phyloP scores from a whole-genome alignment of 2,329 filamentous ascomycete genomes.

The Hansfordia pulvinata region DNA sequence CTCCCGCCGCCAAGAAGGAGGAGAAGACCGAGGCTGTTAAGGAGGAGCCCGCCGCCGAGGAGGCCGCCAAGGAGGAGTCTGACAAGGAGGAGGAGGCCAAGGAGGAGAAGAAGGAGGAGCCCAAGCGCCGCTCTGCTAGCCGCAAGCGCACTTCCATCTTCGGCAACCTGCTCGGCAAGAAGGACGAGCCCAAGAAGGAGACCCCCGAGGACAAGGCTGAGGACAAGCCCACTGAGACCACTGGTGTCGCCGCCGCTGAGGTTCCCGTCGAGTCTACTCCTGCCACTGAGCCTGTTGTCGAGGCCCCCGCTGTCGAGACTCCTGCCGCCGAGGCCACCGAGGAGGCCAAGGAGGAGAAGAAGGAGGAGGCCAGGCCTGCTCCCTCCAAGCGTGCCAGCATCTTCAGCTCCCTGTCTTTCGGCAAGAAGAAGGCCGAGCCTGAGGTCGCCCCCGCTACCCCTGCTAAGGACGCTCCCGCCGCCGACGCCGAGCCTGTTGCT shows the following conservation, averaged over 20 bases:
- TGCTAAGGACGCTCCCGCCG: conserved; percentile 28
- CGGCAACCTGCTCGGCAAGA: conserved; percentile 40
- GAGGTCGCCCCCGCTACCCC: conserved; percentile 26
- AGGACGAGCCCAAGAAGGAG: conserved; percentile 30
- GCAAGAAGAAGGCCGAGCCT: conserved; percentile 43
- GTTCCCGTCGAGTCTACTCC: conserved; percentile 20
- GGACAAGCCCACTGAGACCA: conserved; percentile 14
- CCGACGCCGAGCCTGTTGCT: conserved; percentile 19
- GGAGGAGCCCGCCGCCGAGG: conserved; percentile 22
- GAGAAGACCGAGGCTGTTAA: conserved; percentile 26
- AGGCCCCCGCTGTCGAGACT: conserved; percentile 16
- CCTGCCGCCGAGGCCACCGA: conserved; percentile 18
- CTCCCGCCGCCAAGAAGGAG: conserved; percentile 26
- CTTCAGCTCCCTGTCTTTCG: conserved; percentile 38
- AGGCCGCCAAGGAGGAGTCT: conserved; percentile 17
- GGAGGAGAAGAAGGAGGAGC: conserved; percentile 43
- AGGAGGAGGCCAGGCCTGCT: conserved; percentile 31
- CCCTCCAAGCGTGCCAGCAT: conserved; percentile 42
- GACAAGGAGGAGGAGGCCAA: conserved; percentile 8
- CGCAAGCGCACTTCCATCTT: conserved; percentile 55
- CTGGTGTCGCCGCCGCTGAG: conserved; percentile 15
- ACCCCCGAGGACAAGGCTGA: conserved; percentile 28
- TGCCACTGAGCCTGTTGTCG: conserved; percentile 21
- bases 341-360: conserved; percentile 19
- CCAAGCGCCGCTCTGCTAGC: conserved; percentile 49